phyloP scores from a whole-genome alignment of 176 grass and related monocot genomes.

The Saccharum officinarum region DNA sequence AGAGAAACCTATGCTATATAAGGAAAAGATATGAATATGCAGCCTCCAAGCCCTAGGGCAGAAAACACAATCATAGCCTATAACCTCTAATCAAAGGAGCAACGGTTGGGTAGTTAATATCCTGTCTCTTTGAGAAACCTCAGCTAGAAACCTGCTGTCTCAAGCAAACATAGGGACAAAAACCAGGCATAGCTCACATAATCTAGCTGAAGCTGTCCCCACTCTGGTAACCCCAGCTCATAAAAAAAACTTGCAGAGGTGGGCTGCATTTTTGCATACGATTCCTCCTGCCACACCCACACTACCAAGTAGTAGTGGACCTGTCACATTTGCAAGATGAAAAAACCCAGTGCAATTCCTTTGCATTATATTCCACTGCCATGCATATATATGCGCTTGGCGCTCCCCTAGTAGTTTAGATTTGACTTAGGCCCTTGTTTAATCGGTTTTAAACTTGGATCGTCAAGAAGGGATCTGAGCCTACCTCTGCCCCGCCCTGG shows the following conservation, averaged over 20 bases:
- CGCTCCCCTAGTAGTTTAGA: slow-evolving; percentile 47
- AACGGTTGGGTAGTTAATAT: slow-evolving; percentile 37
- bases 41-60: slow-evolving; percentile 32
- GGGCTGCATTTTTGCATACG: slow-evolving; percentile 44
- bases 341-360: slow-evolving; percentile 45
- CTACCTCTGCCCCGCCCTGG: slow-evolving; percentile 24
- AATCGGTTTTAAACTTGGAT: slow-evolving; percentile 66
- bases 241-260: slow-evolving; percentile 53
- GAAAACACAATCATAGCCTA: slow-evolving; percentile 56
- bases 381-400: slow-evolving; percentile 6
- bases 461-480: slow-evolving; percentile 61
- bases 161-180: slow-evolving; percentile 45
- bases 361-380: slow-evolving; percentile 62
- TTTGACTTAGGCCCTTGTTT: slow-evolving; percentile 70
- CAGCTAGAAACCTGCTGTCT: slow-evolving; percentile 31
- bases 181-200: slow-evolving; percentile 34
- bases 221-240: slow-evolving; percentile 7
- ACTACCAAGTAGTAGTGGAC: slow-evolving; percentile 31
- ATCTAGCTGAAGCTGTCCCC: slow-evolving; percentile 44
- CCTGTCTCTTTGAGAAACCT: slow-evolving; percentile 23
- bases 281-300: slow-evolving; percentile 49
- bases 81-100: slow-evolving; percentile 41
- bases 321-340: slow-evolving; percentile 19
- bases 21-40: slow-evolving; percentile 39
- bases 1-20: slow-evolving; percentile 37